Percentiles rank a stretch among this genome's conserved stretches.
phyloP scores from a whole-genome alignment of 2,329 filamentous ascomycete genomes.

The Thielaviopsis punctulata region DNA sequence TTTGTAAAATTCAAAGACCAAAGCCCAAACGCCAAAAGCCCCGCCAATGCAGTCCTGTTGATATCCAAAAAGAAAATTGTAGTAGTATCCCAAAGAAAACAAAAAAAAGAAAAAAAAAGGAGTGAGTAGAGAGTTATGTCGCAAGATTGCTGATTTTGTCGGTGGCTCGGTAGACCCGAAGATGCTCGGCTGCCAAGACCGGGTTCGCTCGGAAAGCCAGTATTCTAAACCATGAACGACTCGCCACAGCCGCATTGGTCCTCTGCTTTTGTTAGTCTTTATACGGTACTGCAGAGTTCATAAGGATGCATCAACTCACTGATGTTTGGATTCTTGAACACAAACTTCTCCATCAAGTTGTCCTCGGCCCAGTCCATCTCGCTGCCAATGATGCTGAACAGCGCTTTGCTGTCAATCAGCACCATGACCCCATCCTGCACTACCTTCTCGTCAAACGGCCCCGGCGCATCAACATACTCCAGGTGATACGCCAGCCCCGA shows the following conservation, averaged over 20 bases:
- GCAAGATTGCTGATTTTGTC: too few relatives aligned
- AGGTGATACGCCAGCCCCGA: conserved; percentile 86
- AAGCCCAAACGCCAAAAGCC: neutral
- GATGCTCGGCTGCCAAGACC: neutral
- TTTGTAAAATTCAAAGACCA: neutral
- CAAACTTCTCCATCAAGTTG: conserved; percentile 78
- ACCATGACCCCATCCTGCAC: conserved; percentile 95
- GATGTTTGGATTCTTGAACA: conserved; percentile 95
- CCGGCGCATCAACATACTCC: conserved; percentile 86
- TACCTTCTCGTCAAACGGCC: conserved; percentile 74
- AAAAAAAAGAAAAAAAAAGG: neutral
- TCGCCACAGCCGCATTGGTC: conserved; percentile 93
- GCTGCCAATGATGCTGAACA: conserved; percentile 95
- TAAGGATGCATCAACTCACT: conserved; percentile 43
- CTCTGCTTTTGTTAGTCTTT: conserved; percentile 40
- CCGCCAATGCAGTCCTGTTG: neutral
- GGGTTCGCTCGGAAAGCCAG: neutral
- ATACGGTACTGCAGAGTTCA: too few relatives aligned
- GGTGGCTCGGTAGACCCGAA: neutral
- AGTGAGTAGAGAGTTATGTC: neutral
- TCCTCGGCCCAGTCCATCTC: conserved; percentile 99
- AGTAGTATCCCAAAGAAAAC: neutral
- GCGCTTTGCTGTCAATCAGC: conserved; percentile 86
- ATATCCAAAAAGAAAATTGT: neutral
- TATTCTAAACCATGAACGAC: conserved; percentile 69